A percentile compares a stretch with the other conserved stretches of the same genome.
Evolutionary conservation across 2,329 filamentous ascomycete species (phyloP).

Genomic region (Microsporum audouinii): DNA sequence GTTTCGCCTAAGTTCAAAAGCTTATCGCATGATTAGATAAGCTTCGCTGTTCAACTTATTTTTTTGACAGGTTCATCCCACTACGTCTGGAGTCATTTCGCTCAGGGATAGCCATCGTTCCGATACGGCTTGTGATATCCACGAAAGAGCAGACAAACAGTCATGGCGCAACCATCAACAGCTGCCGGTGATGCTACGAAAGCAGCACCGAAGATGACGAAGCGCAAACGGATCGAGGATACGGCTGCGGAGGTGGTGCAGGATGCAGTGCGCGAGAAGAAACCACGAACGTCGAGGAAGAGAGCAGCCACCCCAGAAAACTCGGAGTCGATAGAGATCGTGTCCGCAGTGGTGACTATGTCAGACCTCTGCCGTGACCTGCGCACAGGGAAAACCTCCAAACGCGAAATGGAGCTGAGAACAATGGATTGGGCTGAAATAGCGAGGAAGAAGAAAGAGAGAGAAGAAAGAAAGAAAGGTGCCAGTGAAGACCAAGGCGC

Average conservation of each 20-base stretch:
- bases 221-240: conserved; percentile 15
- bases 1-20: background rate
- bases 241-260: conserved; percentile 17
- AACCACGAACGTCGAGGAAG: conserved; percentile 23
- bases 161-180: background rate
- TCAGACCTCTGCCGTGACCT: conserved; percentile 44
- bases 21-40: conserved; percentile 1
- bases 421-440: conserved; percentile 47
- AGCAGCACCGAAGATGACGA: conserved; percentile 1
- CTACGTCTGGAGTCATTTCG: background rate
- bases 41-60: background rate
- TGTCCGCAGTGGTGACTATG: conserved; percentile 46
- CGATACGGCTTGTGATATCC: background rate
- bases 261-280: conserved; percentile 17
- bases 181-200: background rate
- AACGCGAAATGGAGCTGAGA: conserved; percentile 46
- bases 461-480: conserved; percentile 22
- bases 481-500: conserved; percentile 3
- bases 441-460: conserved; percentile 31
- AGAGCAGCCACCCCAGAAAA: conserved; percentile 38
- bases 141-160: background rate
- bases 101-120: background rate
- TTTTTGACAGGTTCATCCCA: background rate
- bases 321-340: conserved; percentile 41
- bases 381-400: conserved; percentile 45